Conservation (phyloP, 139 green algal genomes). For the Chlorella sp. region DNA sequence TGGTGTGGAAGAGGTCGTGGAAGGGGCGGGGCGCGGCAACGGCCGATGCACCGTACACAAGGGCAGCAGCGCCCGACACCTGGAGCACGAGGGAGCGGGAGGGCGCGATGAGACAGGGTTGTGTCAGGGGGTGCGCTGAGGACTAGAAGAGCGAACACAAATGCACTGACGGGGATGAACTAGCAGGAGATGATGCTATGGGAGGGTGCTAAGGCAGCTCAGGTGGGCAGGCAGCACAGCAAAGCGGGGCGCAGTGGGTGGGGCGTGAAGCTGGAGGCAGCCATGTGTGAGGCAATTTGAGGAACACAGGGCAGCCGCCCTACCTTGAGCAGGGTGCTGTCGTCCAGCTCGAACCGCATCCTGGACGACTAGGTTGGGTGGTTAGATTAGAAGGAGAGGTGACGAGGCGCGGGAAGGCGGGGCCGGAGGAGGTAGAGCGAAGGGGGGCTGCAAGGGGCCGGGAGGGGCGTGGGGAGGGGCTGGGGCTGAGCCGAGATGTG, state of each 20-base stretch:
- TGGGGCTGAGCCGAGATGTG: too few species aligned
- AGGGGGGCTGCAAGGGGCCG: too few species aligned
- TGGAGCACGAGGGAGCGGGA: background rate
- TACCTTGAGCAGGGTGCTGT: constrained; percentile 7
- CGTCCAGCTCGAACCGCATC: constrained; percentile 21
- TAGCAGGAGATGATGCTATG: too few species aligned
- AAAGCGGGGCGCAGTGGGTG: background rate
- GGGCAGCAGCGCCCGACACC: constrained; percentile 1
- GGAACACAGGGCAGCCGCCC: background rate
- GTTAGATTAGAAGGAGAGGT: background rate
- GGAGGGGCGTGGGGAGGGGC: too few species aligned
- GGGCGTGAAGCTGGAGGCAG: background rate
- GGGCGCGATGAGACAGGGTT: too few species aligned
- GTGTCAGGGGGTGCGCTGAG: too few species aligned
- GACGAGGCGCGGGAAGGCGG: too few species aligned
- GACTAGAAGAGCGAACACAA: background rate
- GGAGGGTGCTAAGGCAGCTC: background rate
- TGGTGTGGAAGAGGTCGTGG: constrained; percentile 11
- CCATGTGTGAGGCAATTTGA: background rate
- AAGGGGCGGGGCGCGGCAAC: background rate
- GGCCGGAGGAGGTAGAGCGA: too few species aligned
- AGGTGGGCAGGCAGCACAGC: background rate
- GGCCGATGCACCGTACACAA: background rate
- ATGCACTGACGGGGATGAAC: too few species aligned
- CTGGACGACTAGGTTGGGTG: background rate